Base-by-base conservation (phyloP, 1,284 basidiomycete species). In the Ganoderma meredithae region DNA sequence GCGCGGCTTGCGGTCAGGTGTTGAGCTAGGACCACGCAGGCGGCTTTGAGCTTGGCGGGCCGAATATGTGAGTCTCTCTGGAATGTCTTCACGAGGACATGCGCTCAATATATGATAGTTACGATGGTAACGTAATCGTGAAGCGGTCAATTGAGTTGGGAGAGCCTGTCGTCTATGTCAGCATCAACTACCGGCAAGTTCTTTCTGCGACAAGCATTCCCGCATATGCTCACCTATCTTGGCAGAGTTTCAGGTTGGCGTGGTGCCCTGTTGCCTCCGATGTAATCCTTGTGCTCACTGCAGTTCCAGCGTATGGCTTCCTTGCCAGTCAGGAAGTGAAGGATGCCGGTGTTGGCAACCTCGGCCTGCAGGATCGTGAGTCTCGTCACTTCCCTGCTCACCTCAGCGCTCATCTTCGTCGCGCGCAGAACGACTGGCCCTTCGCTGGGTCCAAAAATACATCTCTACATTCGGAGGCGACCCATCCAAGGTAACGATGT, bases 281-380 rank as follows among this genome's bases (percentile, higher is more conserved):
- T 22, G 12, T 22, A 1, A 1, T 10, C 36, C n/a, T 13, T 19
- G n/a, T 7, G 39, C 52, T 63, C 25, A 63, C 9, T 2, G 12
- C 9, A 9, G 13, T 31, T 25, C 3, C 22, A 82, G 79, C 79
- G 0, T 83, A 81, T 69, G 86, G 86, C 0, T 88, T 88, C 73
- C 71, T 87, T 55, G 83, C 81, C 6, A 80, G 86, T 19, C 73
- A 83, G 64, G 84, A 88, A 73, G 82, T 86, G 33, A 81, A 82
- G 61, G 82, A 78, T 17, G 86, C 84, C 9, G 85, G 85, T 3
- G 78, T 86, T 0, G 83, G 83, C 1, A 89, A 90, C 72, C 74
- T 87, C 2, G 88, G 88, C 5, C 75, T 88, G 5, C 82, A 81
- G 62, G 86, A 87, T 71, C 85, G 86, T 87, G 70, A 71, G 84